Percentiles rank a stretch among this genome's conserved stretches.
Evolutionary conservation across 306 rosid genomes (phyloP).

Genomic region (Begonia masoniana): DNA sequence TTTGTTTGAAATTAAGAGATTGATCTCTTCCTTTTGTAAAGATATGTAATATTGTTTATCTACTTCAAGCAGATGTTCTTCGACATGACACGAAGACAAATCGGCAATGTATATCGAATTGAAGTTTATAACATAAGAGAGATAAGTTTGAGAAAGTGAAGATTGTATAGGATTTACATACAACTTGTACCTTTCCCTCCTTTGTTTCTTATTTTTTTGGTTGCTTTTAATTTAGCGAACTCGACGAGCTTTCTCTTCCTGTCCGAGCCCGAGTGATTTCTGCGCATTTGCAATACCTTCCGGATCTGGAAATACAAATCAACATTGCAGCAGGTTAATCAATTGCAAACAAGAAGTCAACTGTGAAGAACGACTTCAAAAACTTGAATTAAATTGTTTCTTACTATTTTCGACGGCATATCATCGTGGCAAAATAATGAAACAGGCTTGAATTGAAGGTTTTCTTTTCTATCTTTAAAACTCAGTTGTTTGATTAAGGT

Average conservation of each 20-base stretch:
- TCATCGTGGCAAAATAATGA: not conserved
- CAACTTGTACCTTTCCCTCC: not conserved
- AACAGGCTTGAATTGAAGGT: too few species aligned
- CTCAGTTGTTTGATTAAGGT: too few species aligned
- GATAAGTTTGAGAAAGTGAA: too few species aligned
- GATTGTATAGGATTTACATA: too few species aligned
- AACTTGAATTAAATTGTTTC: not conserved
- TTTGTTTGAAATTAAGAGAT: too few species aligned
- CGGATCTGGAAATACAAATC: slow-evolving; percentile 46
- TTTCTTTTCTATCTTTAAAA: not conserved
- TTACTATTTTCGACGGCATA: not conserved
- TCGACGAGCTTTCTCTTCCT: slow-evolving; percentile 66
- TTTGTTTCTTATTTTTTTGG: too few species aligned
- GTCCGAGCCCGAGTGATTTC: slow-evolving; percentile 81
- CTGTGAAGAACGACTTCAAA: not conserved
- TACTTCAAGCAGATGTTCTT: too few species aligned
- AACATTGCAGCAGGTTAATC: not conserved
- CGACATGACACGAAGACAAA: too few species aligned
- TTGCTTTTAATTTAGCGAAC: slow-evolving; percentile 32
- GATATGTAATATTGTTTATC: too few species aligned
- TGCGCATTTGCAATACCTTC: slow-evolving; percentile 89
- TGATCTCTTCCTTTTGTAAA: too few species aligned
- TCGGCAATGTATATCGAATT: too few species aligned
- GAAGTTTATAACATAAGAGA: too few species aligned
- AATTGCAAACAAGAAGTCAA: not conserved